A percentile compares a stretch with the other conserved stretches of the same genome.
phyloP scores from a whole-genome alignment of 179 eudicot genomes.

The Spergularia azorica region DNA sequence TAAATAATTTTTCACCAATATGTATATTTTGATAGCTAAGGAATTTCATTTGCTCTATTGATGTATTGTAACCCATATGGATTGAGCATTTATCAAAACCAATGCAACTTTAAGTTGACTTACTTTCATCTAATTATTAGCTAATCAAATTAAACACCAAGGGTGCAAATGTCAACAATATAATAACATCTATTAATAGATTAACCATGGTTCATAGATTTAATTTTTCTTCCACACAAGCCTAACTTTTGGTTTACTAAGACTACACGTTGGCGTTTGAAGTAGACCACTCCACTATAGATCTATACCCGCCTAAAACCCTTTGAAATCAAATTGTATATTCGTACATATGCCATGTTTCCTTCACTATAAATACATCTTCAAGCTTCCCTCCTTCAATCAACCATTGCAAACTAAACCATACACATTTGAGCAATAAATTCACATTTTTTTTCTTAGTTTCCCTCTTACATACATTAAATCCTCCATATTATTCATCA shows the following conservation, averaged over 20 bases:
- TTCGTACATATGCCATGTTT: not conserved
- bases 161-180: no score
- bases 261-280: conserved; percentile 11
- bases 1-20: no score
- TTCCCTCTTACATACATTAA: no score
- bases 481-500: no score
- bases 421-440: conserved; percentile 2
- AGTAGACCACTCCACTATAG: conserved; percentile 30
- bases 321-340: conserved; percentile 14
- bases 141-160: no score
- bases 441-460: no score
- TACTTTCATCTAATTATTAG: no score
- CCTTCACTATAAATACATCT: conserved; percentile 23
- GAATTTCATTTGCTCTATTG: no score
- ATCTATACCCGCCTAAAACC: conserved; percentile 28
- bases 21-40: no score
- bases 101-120: no score
- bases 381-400: not conserved
- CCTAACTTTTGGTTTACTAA: conserved; percentile 31
- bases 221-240: conserved; percentile 3
- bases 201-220: conserved; percentile 6
- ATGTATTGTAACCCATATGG: no score
- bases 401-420: not conserved
- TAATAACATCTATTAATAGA: not conserved
- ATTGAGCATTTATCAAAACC: no score